Evolutionary conservation across 2,329 filamentous ascomycete species (phyloP), one percentile per base, ranked within the genome.

Genomic region (Coleophoma cylindrospora): DNA sequence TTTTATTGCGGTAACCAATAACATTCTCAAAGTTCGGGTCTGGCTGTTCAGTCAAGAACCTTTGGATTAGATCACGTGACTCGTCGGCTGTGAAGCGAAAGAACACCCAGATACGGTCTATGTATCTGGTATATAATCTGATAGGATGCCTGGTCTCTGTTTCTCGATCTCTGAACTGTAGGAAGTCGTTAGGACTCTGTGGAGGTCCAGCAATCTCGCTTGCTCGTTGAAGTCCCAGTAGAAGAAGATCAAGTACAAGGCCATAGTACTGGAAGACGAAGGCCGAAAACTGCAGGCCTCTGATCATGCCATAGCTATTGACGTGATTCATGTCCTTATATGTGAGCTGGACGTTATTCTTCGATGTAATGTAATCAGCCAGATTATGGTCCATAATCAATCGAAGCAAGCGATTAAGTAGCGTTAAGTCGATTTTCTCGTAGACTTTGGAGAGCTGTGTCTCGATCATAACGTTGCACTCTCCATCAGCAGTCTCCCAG

Each of bases 311-410:
- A 66, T 97, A 99, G 66, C 90, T 95, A 72, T 99, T 99, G 66
- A 95, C 94, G 64, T 99, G 94, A 65, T 96, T 97, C 94, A 99
- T 99, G 62, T 99, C 94, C 74, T 99, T 99, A 77, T 99, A 99
- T 55, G 95, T 96, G 55, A 99, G 80, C 67, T 96, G 92, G 12
- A 99, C 94, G 65, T 99, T 99, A 76, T 99, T 99, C 81, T 99
- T 99, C 36, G 92, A 91, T 1, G 92, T 96, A 64, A 99, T 99
- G 71, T 99, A 99, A 68, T 99, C 95, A 5, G 94, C 94, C 72
- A 99, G 72, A 68, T 99, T 99, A 77, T 99, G 94, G 63, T 99
- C 95, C 95, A 99, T 99, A 67, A 99, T 96, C 58, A 99, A 73
- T 44, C 94, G 83, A 45, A 99, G 77, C 33, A 99, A 78, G 51